Percentiles rank a stretch among this genome's conserved stretches.
These are phyloP conservation scores for Pyrenochaeta sp. DNA, from an alignment of 2,329 filamentous ascomycete genomes.

Conservation along the genomic window DNA sequence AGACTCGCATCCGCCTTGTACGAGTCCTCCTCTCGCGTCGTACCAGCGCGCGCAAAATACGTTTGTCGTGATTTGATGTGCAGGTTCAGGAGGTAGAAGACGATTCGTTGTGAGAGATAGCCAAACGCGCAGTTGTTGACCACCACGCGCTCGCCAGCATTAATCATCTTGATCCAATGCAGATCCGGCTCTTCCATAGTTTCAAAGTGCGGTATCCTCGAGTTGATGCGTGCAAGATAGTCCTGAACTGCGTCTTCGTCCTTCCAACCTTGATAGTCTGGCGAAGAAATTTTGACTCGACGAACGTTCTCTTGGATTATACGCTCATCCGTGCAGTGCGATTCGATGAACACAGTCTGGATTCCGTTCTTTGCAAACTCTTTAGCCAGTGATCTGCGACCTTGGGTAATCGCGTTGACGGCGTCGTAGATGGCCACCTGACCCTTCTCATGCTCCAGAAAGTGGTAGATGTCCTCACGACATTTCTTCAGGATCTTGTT, in stretches of 20 bases:
- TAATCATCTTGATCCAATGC: slow-evolving; percentile 99
- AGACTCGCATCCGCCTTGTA: slow-evolving; percentile 91
- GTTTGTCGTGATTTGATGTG: slow-evolving; percentile 96
- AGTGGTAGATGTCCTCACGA: slow-evolving; percentile 94
- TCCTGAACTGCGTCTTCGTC: slow-evolving; percentile 91
- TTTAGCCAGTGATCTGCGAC: slow-evolving; percentile 84
- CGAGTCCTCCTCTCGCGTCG: slow-evolving; percentile 85
- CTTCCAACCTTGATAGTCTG: slow-evolving; percentile 93
- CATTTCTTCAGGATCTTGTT: slow-evolving; percentile 99
- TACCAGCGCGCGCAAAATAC: slow-evolving; percentile 89
- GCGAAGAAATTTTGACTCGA: slow-evolving; percentile 96
- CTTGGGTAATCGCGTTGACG: slow-evolving; percentile 87
- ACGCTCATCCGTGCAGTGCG: slow-evolving; percentile 88
- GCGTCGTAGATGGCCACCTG: slow-evolving; percentile 99
- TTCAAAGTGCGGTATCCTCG: slow-evolving; percentile 94
- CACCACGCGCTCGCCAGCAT: slow-evolving; percentile 89
- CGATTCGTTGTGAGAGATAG: slow-evolving; percentile 94
- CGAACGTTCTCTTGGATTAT: slow-evolving; percentile 97
- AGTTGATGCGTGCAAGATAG: slow-evolving; percentile 88
- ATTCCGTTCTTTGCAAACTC: slow-evolving; percentile 99
- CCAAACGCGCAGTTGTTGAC: slow-evolving; percentile 98
- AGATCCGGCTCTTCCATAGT: slow-evolving; percentile 94
- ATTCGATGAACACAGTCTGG: slow-evolving; percentile 95
- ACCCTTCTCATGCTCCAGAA: slow-evolving; percentile 95
- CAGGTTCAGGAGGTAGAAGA: slow-evolving; percentile 96